Evolutionary conservation across 225 moss, liverwort and hornwort genomes (phyloP).

Genomic region (Antitrichia curtipendula): DNA sequence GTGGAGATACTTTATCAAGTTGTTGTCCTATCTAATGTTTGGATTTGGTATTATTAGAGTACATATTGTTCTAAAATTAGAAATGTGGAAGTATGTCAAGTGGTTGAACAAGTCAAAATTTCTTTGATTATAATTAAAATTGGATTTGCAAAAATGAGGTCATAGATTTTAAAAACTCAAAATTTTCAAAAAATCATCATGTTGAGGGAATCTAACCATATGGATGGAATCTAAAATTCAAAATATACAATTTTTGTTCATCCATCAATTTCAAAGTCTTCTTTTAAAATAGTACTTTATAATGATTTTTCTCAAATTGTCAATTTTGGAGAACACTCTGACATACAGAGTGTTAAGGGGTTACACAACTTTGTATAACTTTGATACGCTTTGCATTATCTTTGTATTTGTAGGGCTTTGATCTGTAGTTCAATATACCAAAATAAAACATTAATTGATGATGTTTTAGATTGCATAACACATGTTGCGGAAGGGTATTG

Average conservation of each 20-base stretch:
- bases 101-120: neutral
- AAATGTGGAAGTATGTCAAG: neutral
- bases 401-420: neutral
- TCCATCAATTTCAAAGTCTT: neutral
- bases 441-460: too few relatives aligned
- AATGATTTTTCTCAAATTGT: neutral
- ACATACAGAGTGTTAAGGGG: accelerated
- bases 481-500: neutral
- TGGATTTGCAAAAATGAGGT: neutral
- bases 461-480: neutral
- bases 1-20: too few relatives aligned
- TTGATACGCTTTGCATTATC: too few relatives aligned
- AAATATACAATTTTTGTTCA: too few relatives aligned
- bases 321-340: too few relatives aligned
- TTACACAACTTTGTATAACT: neutral
- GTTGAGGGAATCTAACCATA: neutral
- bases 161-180: neutral
- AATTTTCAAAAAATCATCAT: neutral
- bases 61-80: too few relatives aligned
- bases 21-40: too few relatives aligned
- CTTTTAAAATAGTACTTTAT: neutral
- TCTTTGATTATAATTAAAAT: neutral
- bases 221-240: too few relatives aligned
- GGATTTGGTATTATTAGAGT: neutral
- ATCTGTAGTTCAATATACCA: neutral